A percentile compares a stretch with the other conserved stretches of the same genome.
phyloP scores from a whole-genome alignment of 169 alveolate species.

The Plasmodium fragile region DNA sequence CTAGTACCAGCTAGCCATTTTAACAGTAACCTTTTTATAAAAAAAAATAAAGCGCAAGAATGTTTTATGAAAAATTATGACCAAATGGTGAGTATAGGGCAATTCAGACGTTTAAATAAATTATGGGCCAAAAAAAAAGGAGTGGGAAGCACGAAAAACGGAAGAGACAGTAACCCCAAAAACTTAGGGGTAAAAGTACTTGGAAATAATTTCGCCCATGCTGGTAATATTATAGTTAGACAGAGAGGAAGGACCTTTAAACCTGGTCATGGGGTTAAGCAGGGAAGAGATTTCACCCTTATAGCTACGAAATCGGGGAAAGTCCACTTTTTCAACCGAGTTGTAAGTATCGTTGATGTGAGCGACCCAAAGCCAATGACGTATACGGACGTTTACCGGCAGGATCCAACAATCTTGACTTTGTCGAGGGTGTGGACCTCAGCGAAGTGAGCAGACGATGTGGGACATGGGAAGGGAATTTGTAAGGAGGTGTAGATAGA shows the following conservation, averaged over 20 bases:
- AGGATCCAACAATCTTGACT: slow-evolving; percentile 81
- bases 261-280: slow-evolving; percentile 88
- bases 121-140: slow-evolving; percentile 89
- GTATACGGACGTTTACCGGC: slow-evolving; percentile 72
- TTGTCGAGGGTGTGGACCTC: slow-evolving; percentile 84
- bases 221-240: slow-evolving; percentile 89
- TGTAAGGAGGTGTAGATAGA: background rate
- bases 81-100: background rate
- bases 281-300: slow-evolving; percentile 85
- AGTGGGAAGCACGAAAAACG: slow-evolving; percentile 91
- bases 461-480: background rate
- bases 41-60: background rate
- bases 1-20: background rate
- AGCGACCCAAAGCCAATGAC: slow-evolving; percentile 76
- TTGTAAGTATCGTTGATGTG: slow-evolving; percentile 82
- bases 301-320: slow-evolving; percentile 81
- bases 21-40: slow-evolving; percentile 2
- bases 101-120: slow-evolving; percentile 16
- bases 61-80: slow-evolving; percentile 11
- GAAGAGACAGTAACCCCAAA: slow-evolving; percentile 90
- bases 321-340: slow-evolving; percentile 80
- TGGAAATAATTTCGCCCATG: slow-evolving; percentile 87
- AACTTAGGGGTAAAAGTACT: slow-evolving; percentile 86
- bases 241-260: slow-evolving; percentile 91
- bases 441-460: background rate